phyloP scores from a whole-genome alignment of 345 rosid genomes.

The Bruguiera sexangula region DNA sequence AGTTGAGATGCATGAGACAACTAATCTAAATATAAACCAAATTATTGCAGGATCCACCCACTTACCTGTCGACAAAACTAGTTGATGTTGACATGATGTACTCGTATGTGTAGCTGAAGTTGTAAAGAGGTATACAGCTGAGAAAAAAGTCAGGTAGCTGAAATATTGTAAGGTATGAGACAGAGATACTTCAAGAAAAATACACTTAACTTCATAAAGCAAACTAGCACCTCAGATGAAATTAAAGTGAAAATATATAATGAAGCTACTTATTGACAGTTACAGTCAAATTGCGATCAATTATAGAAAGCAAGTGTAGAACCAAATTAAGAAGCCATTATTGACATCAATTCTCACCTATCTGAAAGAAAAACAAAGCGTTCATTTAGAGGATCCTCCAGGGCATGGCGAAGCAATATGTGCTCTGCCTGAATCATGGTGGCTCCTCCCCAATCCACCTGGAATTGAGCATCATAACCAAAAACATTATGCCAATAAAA shows the following conservation, averaged over 20 bases:
- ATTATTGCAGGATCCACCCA: not conserved
- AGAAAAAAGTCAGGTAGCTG: constrained; percentile 39
- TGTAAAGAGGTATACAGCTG: constrained; percentile 98
- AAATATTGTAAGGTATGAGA: constrained; percentile 31
- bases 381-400: constrained; percentile 63
- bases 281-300: not conserved
- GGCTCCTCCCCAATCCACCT: constrained; percentile 99
- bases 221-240: not conserved
- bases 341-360: constrained; percentile 48
- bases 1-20: not conserved
- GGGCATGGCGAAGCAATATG: constrained; percentile 84
- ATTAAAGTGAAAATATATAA: not conserved
- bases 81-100: constrained; percentile 86
- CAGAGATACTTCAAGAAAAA: not conserved
- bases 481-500: constrained; percentile 12
- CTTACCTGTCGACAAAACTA: constrained; percentile 97
- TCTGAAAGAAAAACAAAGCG: constrained; percentile 95
- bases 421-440: constrained; percentile 97
- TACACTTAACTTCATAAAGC: not conserved
- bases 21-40: not conserved
- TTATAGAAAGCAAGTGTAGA: not conserved
- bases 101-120: constrained; percentile 85
- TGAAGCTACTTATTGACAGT: no score
- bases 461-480: constrained; percentile 19
- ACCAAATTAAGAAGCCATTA: not conserved